Percentiles rank a stretch among this genome's conserved stretches.
Evolutionary conservation across 805 yeast genomes (phyloP).

Genomic region (Naumovozyma dairenensis): DNA sequence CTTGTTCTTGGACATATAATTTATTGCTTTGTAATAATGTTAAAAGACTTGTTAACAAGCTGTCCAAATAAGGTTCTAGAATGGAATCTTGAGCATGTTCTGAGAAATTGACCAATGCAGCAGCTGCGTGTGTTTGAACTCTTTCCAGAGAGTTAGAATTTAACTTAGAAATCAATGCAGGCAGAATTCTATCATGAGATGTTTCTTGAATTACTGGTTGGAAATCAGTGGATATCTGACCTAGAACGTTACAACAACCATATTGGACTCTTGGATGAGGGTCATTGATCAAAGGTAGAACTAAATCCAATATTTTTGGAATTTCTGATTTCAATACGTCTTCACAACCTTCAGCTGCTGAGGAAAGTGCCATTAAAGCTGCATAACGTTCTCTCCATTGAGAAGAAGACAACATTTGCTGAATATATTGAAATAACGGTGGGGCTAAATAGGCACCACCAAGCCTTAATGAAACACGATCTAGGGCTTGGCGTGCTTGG

Average conservation of each 20-base stretch:
- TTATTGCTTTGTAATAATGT: constrained; percentile 75
- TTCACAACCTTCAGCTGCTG: constrained; percentile 95
- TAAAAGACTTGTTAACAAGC: constrained; percentile 61
- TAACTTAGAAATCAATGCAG: constrained; percentile 78
- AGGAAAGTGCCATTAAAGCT: constrained; percentile 90
- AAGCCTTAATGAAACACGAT: constrained; percentile 74
- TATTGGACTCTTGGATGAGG: constrained; percentile 91
- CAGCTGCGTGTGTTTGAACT: constrained; percentile 98
- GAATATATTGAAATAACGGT: constrained; percentile 78
- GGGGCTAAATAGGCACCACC: constrained; percentile 78
- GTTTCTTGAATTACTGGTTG: constrained; percentile 80
- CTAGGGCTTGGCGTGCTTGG: constrained; percentile 91
- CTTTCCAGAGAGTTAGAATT: constrained; percentile 68
- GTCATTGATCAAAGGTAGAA: constrained; percentile 76
- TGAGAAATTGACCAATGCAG: constrained; percentile 90
- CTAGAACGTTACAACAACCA: constrained; percentile 93
- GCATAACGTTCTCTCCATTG: constrained; percentile 96
- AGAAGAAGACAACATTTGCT: constrained; percentile 64
- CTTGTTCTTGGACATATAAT: constrained; percentile 94
- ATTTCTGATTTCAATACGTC: constrained; percentile 79
- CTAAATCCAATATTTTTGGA: constrained; percentile 71
- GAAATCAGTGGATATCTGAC: constrained; percentile 95
- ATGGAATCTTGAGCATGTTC: constrained; percentile 84
- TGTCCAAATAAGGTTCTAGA: constrained; percentile 88
- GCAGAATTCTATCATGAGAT: constrained; percentile 69